Evolutionary conservation across 805 yeast species (phyloP), one percentile per base, ranked within the genome.

Genomic region (Yarrowia alimentaria): DNA sequence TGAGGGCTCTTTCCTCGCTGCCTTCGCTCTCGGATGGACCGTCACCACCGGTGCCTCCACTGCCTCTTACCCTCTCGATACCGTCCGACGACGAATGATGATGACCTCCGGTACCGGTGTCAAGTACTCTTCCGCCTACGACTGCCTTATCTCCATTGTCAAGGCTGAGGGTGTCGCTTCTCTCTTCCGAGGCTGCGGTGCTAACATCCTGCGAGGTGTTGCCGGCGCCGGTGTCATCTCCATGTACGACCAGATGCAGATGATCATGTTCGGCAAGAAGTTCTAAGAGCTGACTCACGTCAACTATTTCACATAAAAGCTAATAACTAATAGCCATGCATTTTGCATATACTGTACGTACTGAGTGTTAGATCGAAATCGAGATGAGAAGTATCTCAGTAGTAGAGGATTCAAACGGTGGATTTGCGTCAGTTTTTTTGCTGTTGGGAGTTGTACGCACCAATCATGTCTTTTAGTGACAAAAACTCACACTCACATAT

Each of bases 141-240:
- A 90, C 74, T 87, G 93, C 75, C 83, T 85, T 86, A 76, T 71
- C 65, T 76, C 88, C 78, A 87, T 89, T 71, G 91, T 90, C 65
- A 95, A 95, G 64, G 88, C 93, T 71, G 96, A 90, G 77, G 97
- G 97, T 87, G 74, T 86, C 66, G 67, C 70, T 57, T 87, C 97
- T 66, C 80, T 89, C 76, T 89, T 89, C 91, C 90, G 87, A 83
- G 97, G 97, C 80, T 89, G 96, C 77, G 96, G 91, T 83, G 96
- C 97, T 75, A 89, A 89, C 93, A 89, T 89, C 82, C 81, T 89
- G 76, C 89, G 97, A 85, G 96, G 96, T 87, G 96, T 89, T 72
- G 97, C 97, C 75, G 95, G 96, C 83, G 97, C 97, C 71, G 96
- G 96, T 86, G 97, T 90, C 68, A 87, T 89, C 75, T 89, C 97